Percentiles rank a stretch among this genome's conserved stretches.
These are phyloP conservation scores for Cryptococcus sp. DNA, from an alignment of 1,284 basidiomycete species.

Conservation along the genomic window DNA sequence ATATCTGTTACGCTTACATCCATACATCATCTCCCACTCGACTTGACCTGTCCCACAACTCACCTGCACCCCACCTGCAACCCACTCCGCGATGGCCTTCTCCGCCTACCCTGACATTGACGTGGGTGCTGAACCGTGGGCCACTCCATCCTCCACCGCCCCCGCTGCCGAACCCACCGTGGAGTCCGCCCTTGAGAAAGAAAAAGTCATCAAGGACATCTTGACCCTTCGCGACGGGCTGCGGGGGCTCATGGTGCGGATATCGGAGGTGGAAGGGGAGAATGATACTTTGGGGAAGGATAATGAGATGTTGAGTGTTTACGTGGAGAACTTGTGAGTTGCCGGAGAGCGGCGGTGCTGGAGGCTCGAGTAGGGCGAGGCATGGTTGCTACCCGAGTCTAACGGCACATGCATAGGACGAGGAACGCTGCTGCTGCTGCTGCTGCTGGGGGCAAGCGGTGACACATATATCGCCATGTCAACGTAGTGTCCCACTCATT, in stretches of 20 bases:
- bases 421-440: slow-evolving; percentile 48
- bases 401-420: slow-evolving; percentile 26
- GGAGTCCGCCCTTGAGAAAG: slow-evolving; percentile 41
- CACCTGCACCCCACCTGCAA: not conserved
- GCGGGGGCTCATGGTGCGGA: slow-evolving; percentile 37
- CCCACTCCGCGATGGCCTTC: slow-evolving; percentile 9
- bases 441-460: slow-evolving; percentile 37
- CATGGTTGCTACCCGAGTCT: not conserved
- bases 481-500: too few species aligned
- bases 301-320: slow-evolving; percentile 46
- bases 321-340: slow-evolving; percentile 50
- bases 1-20: not conserved
- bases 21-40: not conserved
- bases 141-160: not conserved
- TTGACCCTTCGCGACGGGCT: slow-evolving; percentile 41
- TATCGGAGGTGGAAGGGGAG: slow-evolving; percentile 43
- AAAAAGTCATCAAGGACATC: slow-evolving; percentile 44
- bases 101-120: slow-evolving; percentile 1
- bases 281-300: slow-evolving; percentile 44
- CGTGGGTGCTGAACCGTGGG: slow-evolving; percentile 7
- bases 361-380: too few species aligned
- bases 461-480: not conserved
- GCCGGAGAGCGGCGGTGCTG: not conserved
- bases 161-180: slow-evolving; percentile 27
- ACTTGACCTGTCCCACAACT: not conserved